Evolutionary conservation across 1,284 basidiomycete genomes (phyloP), one percentile per base, ranked within the genome.

Genomic region (Exsudoporus floridanus): DNA sequence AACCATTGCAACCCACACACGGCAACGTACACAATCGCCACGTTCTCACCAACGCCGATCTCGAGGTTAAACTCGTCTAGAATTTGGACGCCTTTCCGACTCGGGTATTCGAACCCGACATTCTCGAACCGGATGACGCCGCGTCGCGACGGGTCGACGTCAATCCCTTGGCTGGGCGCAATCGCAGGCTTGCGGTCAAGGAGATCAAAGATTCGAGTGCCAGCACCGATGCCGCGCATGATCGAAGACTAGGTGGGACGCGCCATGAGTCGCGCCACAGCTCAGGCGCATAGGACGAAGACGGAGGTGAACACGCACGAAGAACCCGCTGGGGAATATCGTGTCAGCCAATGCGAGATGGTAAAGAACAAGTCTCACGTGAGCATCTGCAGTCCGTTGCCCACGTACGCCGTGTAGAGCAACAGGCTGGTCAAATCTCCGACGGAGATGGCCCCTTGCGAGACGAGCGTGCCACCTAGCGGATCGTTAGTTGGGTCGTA

Each of bases 151-250:
- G 77, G 70, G 16, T 80, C 70, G 3, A 93, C 69, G 3, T 73
- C 66, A 14, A 82, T 67, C 8, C 94, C 94, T 12, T 72, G 71
- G 28, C 78, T 75, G 5, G 87, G 80, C 5, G 81, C 80, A 59
- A 95, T 90, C 19, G 80, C 79, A 5, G 92, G 88, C 43, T 76
- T 69, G 34, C 91, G 83, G 63, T 96, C 94, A 18, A 99, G 78
- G 7, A 99, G 82, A 61, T 94, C 92, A 70, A 99, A 99, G 7
- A 98, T 90, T 23, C 97, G 88, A 1, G 84, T 81, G 9, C 94
- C 94, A 0, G 97, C 96, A 46, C 96, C 96, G 44, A 99, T 85
- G 39, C 92, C 94, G 55, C 89, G 86, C 89, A 92, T 92, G 51
- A 92, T 87, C 21, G 88, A 90, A 3, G 86, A 78, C 88, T 91